Percentiles rank a stretch among this genome's conserved stretches.
Evolutionary conservation across 1,284 basidiomycete species (phyloP).

Genomic region (Irpex sp.): DNA sequence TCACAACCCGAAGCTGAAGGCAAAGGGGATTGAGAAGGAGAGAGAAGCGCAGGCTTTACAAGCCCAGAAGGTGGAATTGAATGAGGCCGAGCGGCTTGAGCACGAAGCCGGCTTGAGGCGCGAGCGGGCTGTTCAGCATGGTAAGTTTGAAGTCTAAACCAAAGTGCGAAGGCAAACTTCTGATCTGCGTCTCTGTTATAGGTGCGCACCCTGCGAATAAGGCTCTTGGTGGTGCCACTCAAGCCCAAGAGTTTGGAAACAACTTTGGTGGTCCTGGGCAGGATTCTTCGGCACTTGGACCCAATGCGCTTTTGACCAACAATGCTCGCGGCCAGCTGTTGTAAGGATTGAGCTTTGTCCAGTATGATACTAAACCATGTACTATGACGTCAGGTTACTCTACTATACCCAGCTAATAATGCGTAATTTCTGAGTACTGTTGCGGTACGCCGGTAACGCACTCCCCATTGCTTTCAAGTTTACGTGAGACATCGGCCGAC

Average conservation of each 20-base stretch:
- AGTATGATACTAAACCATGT: background rate
- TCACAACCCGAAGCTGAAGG: constrained; percentile 43
- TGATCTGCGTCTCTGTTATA: constrained; percentile 1
- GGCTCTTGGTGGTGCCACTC: constrained; percentile 12
- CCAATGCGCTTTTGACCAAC: background rate
- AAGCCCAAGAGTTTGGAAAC: constrained; percentile 11
- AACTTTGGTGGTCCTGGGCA: constrained; percentile 8
- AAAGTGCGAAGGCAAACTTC: background rate
- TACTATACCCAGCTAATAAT: no score
- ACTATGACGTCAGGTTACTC: background rate
- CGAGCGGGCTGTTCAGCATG: constrained; percentile 48
- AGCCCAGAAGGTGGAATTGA: constrained; percentile 42
- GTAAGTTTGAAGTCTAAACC: constrained; percentile 20
- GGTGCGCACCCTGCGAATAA: constrained; percentile 16
- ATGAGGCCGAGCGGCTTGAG: constrained; percentile 51
- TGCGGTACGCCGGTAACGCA: no score
- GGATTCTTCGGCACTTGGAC: constrained; percentile 1
- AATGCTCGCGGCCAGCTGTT: constrained; percentile 1
- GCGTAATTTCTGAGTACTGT: no score
- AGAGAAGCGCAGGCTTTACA: constrained; percentile 44
- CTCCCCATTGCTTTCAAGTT: no score
- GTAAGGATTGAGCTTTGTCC: background rate
- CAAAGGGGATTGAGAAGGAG: constrained; percentile 48
- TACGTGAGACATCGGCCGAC: background rate
- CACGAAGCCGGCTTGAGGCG: constrained; percentile 42